Evolutionary conservation across 2,329 filamentous ascomycete species (phyloP).

Genomic region (Penicillium sp.): DNA sequence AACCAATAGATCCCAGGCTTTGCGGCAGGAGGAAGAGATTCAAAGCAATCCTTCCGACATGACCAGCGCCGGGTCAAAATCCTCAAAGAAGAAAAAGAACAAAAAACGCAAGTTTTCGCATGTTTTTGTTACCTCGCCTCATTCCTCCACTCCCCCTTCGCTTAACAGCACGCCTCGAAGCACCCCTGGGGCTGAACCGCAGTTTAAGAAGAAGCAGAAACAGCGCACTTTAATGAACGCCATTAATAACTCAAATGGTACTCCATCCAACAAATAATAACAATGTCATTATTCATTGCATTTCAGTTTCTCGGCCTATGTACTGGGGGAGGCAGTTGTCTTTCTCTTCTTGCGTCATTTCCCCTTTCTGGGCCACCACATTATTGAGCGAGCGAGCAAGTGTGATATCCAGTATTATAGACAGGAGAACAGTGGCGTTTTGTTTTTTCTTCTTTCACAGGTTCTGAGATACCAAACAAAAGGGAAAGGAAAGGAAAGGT

Average conservation of each 20-base stretch:
- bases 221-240: neutral
- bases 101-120: slow-evolving; percentile 4
- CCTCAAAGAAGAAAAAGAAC: slow-evolving; percentile 11
- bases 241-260: neutral
- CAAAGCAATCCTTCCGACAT: neutral
- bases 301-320: no score
- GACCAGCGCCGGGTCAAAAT: neutral
- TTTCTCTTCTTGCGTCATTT: neutral
- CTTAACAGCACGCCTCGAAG: neutral
- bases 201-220: neutral
- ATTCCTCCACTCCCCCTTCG: neutral
- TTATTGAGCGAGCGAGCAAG: neutral
- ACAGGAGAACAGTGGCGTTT: neutral
- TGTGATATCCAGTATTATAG: neutral
- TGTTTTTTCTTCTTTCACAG: neutral
- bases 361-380: neutral
- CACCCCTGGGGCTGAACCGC: neutral
- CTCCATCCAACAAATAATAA: neutral
- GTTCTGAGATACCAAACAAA: slow-evolving; percentile 1
- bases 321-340: no score
- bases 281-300: neutral
- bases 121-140: neutral
- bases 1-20: neutral
- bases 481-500: neutral
- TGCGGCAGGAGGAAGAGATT: neutral